Base-by-base conservation (phyloP, 2,329 filamentous ascomycete genomes). In the Pestalotiopsis sp. region DNA sequence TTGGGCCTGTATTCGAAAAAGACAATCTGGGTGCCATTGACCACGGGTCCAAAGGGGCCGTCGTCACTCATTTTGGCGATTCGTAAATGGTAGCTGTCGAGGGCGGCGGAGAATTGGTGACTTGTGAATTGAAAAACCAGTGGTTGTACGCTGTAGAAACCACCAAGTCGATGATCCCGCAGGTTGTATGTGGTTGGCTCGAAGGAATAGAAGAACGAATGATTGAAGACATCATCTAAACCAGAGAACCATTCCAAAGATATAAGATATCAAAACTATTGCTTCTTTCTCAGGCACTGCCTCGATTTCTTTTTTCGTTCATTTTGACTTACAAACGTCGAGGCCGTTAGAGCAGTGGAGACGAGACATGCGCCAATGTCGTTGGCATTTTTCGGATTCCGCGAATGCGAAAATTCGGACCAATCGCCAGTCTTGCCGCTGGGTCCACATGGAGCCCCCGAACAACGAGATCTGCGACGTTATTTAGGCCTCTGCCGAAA, bases 1-100 rank as follows among this genome's bases (percentile, higher is more conserved):
- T 62, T 69, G 12, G 72, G 72, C 6, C 66, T 66, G 27, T 74
- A 73, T 25, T 70, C 66, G 52, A 68, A 73, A 36, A 73, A 73
- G n/a, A 73, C 69, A 12, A 73, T 64, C 38, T 66, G 64, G 14
- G 69, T 70, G 9, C 69, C 67, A 66, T 64, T 70, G 1, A 73
- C 67, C 14, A 73, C 38, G 59, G 70, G 70, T 9, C 71, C 71
- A 41, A 71, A 73, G 11, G 72, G 71, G 7, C 70, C 71, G n/a
- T 69, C 64, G 14, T 38, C 52, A 38, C 62, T 64, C 45, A 59
- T 59, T 4, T 27, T 31, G 25, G 25, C 27, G 57, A 11, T 36
- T 14, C 14, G 7, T 9, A 3, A 14, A 12, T 14, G 7, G 2
- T 17, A 59, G 57, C 27, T 59, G 23, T 23, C 6, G 11, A 4